Evolutionary conservation across 306 rosid genomes (phyloP).

Genomic region (Inga leiocalycina): DNA sequence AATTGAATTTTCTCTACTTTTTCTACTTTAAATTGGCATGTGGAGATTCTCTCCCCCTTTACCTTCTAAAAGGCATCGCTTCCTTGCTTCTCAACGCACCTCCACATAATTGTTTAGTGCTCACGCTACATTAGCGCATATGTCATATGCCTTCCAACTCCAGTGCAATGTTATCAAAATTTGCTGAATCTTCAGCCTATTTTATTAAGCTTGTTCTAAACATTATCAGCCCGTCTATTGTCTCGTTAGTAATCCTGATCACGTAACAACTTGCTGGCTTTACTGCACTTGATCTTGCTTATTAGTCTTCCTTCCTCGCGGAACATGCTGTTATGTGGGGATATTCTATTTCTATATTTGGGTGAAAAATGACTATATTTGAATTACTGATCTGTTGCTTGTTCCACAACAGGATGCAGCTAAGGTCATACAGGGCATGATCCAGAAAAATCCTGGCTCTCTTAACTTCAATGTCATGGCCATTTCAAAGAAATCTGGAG

Average conservation of each 20-base stretch:
- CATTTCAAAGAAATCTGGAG: constrained; percentile 56
- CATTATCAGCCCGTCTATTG: background rate
- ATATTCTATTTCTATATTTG: background rate
- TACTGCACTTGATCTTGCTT: background rate
- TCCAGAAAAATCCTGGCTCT: constrained; percentile 74
- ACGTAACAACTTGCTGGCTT: background rate
- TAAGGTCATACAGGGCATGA: constrained; percentile 64
- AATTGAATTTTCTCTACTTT: background rate
- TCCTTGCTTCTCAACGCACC: background rate
- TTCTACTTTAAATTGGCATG: background rate
- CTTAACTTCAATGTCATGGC: constrained; percentile 79
- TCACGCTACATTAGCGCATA: background rate
- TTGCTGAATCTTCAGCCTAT: background rate
- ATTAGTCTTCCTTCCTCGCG: background rate
- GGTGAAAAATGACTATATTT: background rate
- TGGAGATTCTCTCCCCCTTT: background rate
- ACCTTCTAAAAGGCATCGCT: background rate
- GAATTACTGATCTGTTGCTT: constrained; percentile 5
- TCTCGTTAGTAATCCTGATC: background rate
- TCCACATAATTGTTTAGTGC: background rate
- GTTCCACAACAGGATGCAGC: constrained; percentile 70
- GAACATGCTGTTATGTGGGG: background rate
- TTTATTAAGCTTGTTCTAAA: background rate
- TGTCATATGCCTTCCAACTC: background rate
- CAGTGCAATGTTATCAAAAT: background rate